Conservation (phyloP, 768 basidiomycete species). For the Chalciporus pseudorubinellus region DNA sequence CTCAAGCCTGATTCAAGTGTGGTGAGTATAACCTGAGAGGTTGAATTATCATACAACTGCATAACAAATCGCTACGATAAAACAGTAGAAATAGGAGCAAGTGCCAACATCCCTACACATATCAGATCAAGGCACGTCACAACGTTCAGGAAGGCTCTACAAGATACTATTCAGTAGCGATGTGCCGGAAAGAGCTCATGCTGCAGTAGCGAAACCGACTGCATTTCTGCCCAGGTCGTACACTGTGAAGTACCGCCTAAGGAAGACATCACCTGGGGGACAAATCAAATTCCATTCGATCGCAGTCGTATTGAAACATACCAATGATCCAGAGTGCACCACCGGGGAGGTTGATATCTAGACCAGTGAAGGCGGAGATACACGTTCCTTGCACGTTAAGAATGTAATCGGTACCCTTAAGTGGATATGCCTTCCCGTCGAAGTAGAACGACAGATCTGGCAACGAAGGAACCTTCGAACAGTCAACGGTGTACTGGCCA, state of each 20-base stretch:
- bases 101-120: not conserved
- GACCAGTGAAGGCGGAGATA: conserved; percentile 87
- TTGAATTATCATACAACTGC: not conserved
- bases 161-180: not conserved
- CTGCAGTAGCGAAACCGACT: conserved; percentile 74
- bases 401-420: conserved; percentile 86
- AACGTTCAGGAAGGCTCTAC: conserved; percentile 4
- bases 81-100: not conserved
- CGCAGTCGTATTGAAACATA: conserved; percentile 29
- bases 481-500: conserved; percentile 92
- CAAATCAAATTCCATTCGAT: conserved; percentile 7
- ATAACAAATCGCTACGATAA: not conserved
- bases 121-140: conserved; percentile 12
- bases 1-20: too few species aligned
- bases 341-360: conserved; percentile 85
- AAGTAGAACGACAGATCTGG: conserved; percentile 87
- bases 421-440: conserved; percentile 70
- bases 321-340: conserved; percentile 89
- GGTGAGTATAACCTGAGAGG: not conserved
- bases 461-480: conserved; percentile 76
- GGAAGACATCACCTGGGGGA: conserved; percentile 75
- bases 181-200: conserved; percentile 20
- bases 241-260: conserved; percentile 90
- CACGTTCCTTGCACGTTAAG: conserved; percentile 90
- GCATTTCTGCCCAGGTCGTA: conserved; percentile 77